phyloP scores from a whole-genome alignment of 768 basidiomycete species.

The Boletus reticuloceps region DNA sequence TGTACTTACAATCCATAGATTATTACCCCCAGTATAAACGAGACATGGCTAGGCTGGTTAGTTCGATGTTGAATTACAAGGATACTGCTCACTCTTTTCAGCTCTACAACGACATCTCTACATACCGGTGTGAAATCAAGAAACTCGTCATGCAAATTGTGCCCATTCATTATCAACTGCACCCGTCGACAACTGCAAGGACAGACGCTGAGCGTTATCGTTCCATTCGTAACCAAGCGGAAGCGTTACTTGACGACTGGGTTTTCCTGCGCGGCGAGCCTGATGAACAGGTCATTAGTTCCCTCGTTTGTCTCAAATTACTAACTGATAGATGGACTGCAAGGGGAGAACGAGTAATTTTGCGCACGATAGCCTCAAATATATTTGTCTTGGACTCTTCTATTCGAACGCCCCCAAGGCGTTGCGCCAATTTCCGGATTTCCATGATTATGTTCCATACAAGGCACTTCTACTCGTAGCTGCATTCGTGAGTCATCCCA shows the following conservation, averaged over 20 bases:
- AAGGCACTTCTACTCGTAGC: neutral
- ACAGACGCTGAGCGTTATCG: neutral
- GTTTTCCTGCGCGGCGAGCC: neutral
- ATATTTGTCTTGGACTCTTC: too few relatives aligned
- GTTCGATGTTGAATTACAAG: neutral
- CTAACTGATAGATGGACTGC: neutral
- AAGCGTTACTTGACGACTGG: neutral
- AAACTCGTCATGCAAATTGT: neutral
- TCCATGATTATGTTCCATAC: neutral
- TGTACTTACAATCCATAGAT: neutral
- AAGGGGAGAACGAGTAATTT: neutral
- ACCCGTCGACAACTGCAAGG: neutral
- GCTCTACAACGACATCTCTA: neutral
- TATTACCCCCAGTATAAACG: neutral
- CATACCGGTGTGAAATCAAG: neutral
- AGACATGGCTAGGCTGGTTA: neutral
- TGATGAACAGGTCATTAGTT: neutral
- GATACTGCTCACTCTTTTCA: neutral
- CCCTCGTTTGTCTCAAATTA: too few relatives aligned
- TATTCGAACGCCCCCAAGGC: neutral
- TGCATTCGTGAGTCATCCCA: neutral
- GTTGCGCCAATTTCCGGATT: neutral
- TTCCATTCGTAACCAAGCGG: neutral
- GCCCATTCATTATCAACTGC: neutral
- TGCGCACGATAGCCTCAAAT: neutral